phyloP scores from a whole-genome alignment of 2,329 filamentous ascomycete species.

The Neopestalotiopsis sp. region DNA sequence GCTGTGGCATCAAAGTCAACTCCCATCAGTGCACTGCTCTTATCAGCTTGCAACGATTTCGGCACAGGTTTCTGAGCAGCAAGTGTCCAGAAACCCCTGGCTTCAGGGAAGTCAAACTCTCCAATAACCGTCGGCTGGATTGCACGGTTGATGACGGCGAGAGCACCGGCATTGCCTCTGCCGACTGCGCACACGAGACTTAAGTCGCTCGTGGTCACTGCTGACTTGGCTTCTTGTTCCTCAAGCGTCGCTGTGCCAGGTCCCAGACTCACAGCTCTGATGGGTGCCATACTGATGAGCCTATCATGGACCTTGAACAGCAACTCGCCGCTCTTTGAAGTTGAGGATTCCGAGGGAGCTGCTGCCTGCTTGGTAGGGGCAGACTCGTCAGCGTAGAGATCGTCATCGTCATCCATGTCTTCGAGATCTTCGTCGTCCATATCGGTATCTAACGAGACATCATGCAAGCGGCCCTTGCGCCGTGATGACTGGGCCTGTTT shows the following conservation, averaged over 20 bases:
- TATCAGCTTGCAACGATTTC: constrained; percentile 59
- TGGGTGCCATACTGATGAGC: constrained; percentile 78
- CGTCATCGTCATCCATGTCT: constrained; percentile 69
- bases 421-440: constrained; percentile 57
- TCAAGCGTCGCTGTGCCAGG: constrained; percentile 48
- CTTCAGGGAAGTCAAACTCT: constrained; percentile 73
- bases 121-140: constrained; percentile 76
- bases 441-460: constrained; percentile 56
- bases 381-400: constrained; percentile 67
- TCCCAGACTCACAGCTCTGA: constrained; percentile 76
- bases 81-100: constrained; percentile 82
- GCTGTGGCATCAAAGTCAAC: constrained; percentile 63
- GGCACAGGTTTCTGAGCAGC: constrained; percentile 70
- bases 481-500: constrained; percentile 66
- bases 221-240: constrained; percentile 48
- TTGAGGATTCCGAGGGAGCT: constrained; percentile 43
- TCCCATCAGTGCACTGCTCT: constrained; percentile 53
- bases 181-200: constrained; percentile 68
- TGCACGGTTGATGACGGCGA: constrained; percentile 79
- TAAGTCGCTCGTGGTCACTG: constrained; percentile 59
- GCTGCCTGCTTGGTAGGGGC: constrained; percentile 39
- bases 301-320: constrained; percentile 78
- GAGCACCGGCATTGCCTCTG: constrained; percentile 66
- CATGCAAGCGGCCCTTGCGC: constrained; percentile 65
- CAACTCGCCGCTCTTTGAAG: constrained; percentile 65